Conservation (phyloP, 108 stramenopile species). For the Conticribra guillardii region DNA sequence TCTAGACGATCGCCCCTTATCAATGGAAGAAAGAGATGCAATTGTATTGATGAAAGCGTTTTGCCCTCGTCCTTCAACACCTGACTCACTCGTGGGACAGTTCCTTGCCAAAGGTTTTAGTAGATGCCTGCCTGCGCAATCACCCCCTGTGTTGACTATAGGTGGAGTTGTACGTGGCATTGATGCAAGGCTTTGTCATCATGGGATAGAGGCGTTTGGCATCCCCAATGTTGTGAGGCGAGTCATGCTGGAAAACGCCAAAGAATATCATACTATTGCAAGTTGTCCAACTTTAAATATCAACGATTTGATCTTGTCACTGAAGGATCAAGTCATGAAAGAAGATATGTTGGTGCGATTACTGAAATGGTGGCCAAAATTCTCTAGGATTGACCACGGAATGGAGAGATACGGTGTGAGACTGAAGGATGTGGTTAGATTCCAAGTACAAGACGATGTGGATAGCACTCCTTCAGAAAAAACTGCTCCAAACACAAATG, state of each 20-base stretch:
- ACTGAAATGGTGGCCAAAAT: conserved; percentile 76
- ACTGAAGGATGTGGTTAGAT: conserved; percentile 61
- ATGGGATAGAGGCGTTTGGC: conserved; percentile 52
- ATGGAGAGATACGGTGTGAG: conserved; percentile 32
- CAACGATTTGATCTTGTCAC: conserved; percentile 47
- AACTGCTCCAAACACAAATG: background rate
- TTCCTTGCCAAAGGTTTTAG: conserved; percentile 75
- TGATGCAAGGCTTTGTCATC: conserved; percentile 63
- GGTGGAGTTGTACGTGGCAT: conserved; percentile 67
- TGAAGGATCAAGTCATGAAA: conserved; percentile 50
- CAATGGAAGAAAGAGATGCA: conserved; percentile 66
- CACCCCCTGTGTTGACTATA: conserved; percentile 73
- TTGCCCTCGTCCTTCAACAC: conserved; percentile 78
- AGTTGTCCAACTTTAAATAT: conserved; percentile 54
- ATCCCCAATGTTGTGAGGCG: conserved; percentile 37
- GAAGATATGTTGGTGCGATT: conserved; percentile 56
- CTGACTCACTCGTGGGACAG: conserved; percentile 73
- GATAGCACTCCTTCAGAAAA: conserved; percentile 11
- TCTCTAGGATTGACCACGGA: conserved; percentile 43
- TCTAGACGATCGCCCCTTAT: conserved; percentile 67
- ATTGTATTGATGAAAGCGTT: conserved; percentile 77
- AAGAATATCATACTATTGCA: conserved; percentile 77
- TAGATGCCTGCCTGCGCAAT: conserved; percentile 52
- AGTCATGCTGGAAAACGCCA: conserved; percentile 60
- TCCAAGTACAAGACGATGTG: conserved; percentile 20